Percentiles rank a stretch among this genome's conserved stretches.
These are phyloP conservation scores for Periglandula ipomoeae DNA, from an alignment of 2,329 filamentous ascomycete species.

Conservation along the genomic window DNA sequence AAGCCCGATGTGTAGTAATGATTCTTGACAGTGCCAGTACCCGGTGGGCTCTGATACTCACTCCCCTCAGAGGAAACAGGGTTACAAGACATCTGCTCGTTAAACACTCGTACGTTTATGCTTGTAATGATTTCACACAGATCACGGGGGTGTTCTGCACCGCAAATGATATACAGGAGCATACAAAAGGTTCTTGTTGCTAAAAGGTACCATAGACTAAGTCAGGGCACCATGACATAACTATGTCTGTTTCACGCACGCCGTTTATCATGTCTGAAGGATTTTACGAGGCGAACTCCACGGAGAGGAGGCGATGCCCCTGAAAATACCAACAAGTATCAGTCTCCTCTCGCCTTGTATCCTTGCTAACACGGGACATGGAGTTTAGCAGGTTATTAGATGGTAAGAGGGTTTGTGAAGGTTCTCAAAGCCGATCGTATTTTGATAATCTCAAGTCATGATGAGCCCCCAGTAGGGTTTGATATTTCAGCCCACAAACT, in stretches of 20 bases:
- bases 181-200: too few species aligned
- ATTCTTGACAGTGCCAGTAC: too few species aligned
- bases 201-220: not conserved
- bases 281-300: constrained; percentile 19
- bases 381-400: constrained; percentile 58
- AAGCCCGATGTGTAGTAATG: too few species aligned
- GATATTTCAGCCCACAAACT: constrained; percentile 36
- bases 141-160: too few species aligned
- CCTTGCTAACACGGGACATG: constrained; percentile 43
- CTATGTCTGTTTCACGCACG: too few species aligned
- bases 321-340: constrained; percentile 19
- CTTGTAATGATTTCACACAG: too few species aligned
- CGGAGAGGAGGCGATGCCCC: constrained; percentile 14
- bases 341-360: constrained; percentile 64
- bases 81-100: too few species aligned
- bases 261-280: constrained; percentile 14
- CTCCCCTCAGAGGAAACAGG: too few species aligned
- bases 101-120: too few species aligned
- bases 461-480: not conserved
- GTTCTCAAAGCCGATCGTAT: not conserved
- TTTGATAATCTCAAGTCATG: not conserved
- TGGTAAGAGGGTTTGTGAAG: constrained; percentile 44
- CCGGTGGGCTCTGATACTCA: too few species aligned
- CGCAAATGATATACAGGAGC: too few species aligned
- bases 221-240: not conserved